Evolutionary conservation across 805 yeast genomes (phyloP).

Genomic region (Barnettozyma botsteinii): DNA sequence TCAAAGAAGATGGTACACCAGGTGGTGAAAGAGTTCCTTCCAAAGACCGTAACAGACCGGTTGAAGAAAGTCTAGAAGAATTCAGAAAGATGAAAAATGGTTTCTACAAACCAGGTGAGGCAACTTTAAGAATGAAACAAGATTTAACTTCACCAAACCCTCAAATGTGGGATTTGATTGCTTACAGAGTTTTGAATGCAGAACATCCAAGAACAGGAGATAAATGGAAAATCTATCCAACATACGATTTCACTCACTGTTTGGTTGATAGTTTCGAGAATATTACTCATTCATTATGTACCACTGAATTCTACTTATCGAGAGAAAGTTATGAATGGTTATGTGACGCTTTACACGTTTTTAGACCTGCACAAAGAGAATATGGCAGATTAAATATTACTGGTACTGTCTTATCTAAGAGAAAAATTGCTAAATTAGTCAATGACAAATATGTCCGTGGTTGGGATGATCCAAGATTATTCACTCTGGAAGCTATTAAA

Average conservation of each 20-base stretch:
- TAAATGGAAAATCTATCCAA: slow-evolving; percentile 97
- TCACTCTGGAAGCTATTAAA: slow-evolving; percentile 87
- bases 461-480: slow-evolving; percentile 98
- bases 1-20: slow-evolving; percentile 83
- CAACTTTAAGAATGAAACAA: slow-evolving; percentile 95
- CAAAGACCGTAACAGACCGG: slow-evolving; percentile 61
- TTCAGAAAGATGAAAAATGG: slow-evolving; percentile 94
- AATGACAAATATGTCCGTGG: slow-evolving; percentile 78
- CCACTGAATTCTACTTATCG: slow-evolving; percentile 87
- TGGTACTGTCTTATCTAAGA: slow-evolving; percentile 90
- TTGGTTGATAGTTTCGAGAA: slow-evolving; percentile 96
- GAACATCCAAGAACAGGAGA: slow-evolving; percentile 95
- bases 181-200: slow-evolving; percentile 89
- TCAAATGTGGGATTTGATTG: slow-evolving; percentile 99
- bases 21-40: slow-evolving; percentile 92
- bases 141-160: slow-evolving; percentile 87
- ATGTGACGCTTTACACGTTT: slow-evolving; percentile 90
- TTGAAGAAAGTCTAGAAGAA: slow-evolving; percentile 70
- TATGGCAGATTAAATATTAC: slow-evolving; percentile 94
- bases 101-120: slow-evolving; percentile 80
- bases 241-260: slow-evolving; percentile 98
- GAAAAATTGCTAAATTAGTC: slow-evolving; percentile 92
- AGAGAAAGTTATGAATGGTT: slow-evolving; percentile 98
- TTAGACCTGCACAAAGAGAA: slow-evolving; percentile 98
- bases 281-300: slow-evolving; percentile 92